Conservation (phyloP, 1,284 basidiomycete species). For the Heterobasidion occidentale region DNA sequence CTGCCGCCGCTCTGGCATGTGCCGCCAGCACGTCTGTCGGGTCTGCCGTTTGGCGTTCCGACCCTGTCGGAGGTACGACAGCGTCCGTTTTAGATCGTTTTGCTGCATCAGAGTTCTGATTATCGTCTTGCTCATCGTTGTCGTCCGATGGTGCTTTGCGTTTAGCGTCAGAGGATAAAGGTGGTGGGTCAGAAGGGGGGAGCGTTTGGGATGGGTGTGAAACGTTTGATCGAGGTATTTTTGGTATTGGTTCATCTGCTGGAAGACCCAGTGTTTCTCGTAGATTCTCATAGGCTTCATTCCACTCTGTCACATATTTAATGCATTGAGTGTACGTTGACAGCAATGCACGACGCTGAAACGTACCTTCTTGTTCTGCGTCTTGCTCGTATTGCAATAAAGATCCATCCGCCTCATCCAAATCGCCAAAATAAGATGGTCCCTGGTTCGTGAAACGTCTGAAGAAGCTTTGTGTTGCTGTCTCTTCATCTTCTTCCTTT, state of each 20-base stretch:
- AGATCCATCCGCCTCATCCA: slow-evolving; percentile 74
- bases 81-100: slow-evolving; percentile 33
- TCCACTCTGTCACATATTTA: slow-evolving; percentile 50
- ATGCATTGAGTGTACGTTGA: background rate
- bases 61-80: background rate
- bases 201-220: slow-evolving; percentile 15
- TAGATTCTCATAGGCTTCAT: slow-evolving; percentile 52
- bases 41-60: slow-evolving; percentile 8
- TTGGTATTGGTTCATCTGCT: slow-evolving; percentile 40
- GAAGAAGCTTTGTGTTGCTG: slow-evolving; percentile 69
- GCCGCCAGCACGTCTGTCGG: slow-evolving; percentile 27
- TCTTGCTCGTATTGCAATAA: slow-evolving; percentile 68
- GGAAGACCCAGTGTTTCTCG: slow-evolving; percentile 51
- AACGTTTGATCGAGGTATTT: slow-evolving; percentile 36
- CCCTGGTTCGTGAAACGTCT: slow-evolving; percentile 88
- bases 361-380: slow-evolving; percentile 70
- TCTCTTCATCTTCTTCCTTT: slow-evolving; percentile 81
- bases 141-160: slow-evolving; percentile 42
- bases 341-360: background rate
- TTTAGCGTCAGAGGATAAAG: slow-evolving; percentile 29
- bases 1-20: slow-evolving; percentile 52
- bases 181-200: slow-evolving; percentile 15
- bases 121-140: slow-evolving; percentile 19
- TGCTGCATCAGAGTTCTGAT: slow-evolving; percentile 15
- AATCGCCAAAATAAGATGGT: slow-evolving; percentile 86